phyloP scores from a whole-genome alignment of 129 eudicot species.

The Pittosporum tobira region DNA sequence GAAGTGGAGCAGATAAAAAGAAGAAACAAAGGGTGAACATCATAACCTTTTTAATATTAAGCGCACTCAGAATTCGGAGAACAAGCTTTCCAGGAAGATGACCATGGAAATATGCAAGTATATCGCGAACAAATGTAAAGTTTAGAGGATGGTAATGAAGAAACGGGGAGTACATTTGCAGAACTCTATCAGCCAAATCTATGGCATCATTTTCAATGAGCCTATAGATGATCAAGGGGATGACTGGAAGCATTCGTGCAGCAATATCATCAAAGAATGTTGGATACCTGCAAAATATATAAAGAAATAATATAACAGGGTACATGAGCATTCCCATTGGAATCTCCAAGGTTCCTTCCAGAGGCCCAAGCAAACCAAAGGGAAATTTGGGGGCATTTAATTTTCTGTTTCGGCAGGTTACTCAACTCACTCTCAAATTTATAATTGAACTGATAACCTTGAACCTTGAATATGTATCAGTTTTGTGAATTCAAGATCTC shows the following conservation, averaged over 20 bases:
- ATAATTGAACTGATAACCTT: background rate
- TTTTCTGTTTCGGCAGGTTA: background rate
- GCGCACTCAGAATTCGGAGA: constrained; percentile 67
- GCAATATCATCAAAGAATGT: constrained; percentile 90
- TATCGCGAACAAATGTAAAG: constrained; percentile 92
- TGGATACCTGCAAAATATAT: constrained; percentile 53
- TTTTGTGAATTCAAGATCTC: constrained; percentile 7
- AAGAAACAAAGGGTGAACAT: constrained; percentile 1
- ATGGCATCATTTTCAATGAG: constrained; percentile 86
- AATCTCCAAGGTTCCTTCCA: background rate
- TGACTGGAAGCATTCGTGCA: constrained; percentile 85
- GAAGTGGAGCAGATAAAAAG: background rate
- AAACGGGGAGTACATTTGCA: constrained; percentile 62
- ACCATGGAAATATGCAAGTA: constrained; percentile 89
- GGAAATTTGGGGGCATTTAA: background rate
- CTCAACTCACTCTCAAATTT: background rate
- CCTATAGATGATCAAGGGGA: constrained; percentile 78
- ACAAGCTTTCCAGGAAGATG: constrained; percentile 90
- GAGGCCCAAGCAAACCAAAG: background rate
- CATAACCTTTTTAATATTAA: constrained; percentile 71
- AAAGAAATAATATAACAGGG: background rate
- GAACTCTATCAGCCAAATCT: constrained; percentile 91
- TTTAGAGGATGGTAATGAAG: constrained; percentile 80
- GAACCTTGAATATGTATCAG: background rate
- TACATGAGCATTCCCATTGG: background rate